Percentiles rank a stretch among this genome's conserved stretches.
phyloP scores from a whole-genome alignment of 805 yeast species.

The Starmerella ratchasimensis region DNA sequence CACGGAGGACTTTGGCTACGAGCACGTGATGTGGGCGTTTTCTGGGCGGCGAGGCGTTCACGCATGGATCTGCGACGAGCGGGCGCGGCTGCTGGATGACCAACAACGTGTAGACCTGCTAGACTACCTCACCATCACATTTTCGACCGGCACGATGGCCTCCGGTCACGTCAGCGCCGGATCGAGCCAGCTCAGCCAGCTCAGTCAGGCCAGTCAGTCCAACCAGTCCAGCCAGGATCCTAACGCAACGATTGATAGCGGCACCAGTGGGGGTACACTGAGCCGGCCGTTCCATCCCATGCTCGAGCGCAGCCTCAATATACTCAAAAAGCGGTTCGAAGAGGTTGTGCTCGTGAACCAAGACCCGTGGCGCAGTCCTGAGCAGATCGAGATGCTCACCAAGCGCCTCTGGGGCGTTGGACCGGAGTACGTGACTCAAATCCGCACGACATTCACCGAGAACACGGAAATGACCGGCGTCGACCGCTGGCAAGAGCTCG shows the following conservation, averaged over 20 bases:
- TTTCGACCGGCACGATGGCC: too few species aligned
- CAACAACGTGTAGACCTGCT: slow-evolving; percentile 60
- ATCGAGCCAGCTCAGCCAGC: slow-evolving; percentile 34
- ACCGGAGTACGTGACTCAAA: slow-evolving; percentile 30
- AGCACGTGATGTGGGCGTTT: slow-evolving; percentile 82
- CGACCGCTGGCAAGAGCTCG: slow-evolving; percentile 67
- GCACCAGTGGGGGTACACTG: too few species aligned
- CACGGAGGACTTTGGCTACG: slow-evolving; percentile 78
- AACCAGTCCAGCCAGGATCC: too few species aligned
- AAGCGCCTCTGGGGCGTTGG: slow-evolving; percentile 34
- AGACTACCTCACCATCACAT: slow-evolving; percentile 68
- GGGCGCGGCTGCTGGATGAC: slow-evolving; percentile 68
- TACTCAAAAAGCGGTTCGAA: slow-evolving; percentile 49
- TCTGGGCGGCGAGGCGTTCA: slow-evolving; percentile 99
- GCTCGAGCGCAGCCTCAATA: slow-evolving; percentile 52
- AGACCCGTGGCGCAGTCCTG: slow-evolving; percentile 42
- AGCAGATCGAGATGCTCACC: slow-evolving; percentile 38
- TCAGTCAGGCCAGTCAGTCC: too few species aligned
- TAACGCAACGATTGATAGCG: too few species aligned
- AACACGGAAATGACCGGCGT: slow-evolving; percentile 36
- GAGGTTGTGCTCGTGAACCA: slow-evolving; percentile 63
- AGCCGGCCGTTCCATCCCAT: slow-evolving; percentile 84
- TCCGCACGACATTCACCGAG: slow-evolving; percentile 31
- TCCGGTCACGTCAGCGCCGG: too few species aligned
- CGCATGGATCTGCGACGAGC: slow-evolving; percentile 87